Conservation (phyloP, 1,139 yeast genomes). For the Protomyces arabidopsidicola region DNA sequence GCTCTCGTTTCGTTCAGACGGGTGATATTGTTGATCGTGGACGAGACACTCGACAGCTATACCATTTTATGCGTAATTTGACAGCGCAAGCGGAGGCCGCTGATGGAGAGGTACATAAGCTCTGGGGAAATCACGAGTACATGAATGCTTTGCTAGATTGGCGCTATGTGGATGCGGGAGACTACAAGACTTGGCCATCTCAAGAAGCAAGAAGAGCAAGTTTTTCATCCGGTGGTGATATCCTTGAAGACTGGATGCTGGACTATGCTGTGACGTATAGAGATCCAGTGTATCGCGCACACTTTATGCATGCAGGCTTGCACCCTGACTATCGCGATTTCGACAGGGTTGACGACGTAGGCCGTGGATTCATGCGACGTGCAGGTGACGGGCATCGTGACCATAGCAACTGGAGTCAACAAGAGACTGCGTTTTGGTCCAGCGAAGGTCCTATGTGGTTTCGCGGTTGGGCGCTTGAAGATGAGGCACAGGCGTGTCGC, state of each 20-base stretch:
- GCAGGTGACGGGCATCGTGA: slow-evolving; percentile 4
- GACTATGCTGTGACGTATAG: slow-evolving; percentile 22
- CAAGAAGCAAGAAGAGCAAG: neutral
- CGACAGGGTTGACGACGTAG: slow-evolving; percentile 2
- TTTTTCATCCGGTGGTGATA: slow-evolving; percentile 12
- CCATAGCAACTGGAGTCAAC: slow-evolving; percentile 3
- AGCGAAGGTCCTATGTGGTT: slow-evolving; percentile 30
- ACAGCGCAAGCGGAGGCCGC: slow-evolving; percentile 11
- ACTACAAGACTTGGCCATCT: slow-evolving; percentile 13
- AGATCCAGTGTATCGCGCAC: slow-evolving; percentile 18
- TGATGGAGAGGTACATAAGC: slow-evolving; percentile 22
- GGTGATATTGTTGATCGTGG: slow-evolving; percentile 30
- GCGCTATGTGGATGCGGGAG: slow-evolving; percentile 28
- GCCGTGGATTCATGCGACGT: slow-evolving; percentile 8
- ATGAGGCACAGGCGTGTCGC: slow-evolving; percentile 20
- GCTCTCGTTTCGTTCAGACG: slow-evolving; percentile 27
- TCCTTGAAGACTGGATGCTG: slow-evolving; percentile 18
- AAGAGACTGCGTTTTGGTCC: slow-evolving; percentile 18
- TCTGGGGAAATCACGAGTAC: slow-evolving; percentile 29
- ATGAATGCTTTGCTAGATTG: slow-evolving; percentile 29
- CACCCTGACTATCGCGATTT: slow-evolving; percentile 7
- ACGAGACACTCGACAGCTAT: slow-evolving; percentile 26
- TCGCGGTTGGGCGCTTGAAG: slow-evolving; percentile 24
- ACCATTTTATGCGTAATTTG: slow-evolving; percentile 18
- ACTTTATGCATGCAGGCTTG: slow-evolving; percentile 29